Conservation (phyloP, 768 basidiomycete genomes). For the Suillus placidus region DNA sequence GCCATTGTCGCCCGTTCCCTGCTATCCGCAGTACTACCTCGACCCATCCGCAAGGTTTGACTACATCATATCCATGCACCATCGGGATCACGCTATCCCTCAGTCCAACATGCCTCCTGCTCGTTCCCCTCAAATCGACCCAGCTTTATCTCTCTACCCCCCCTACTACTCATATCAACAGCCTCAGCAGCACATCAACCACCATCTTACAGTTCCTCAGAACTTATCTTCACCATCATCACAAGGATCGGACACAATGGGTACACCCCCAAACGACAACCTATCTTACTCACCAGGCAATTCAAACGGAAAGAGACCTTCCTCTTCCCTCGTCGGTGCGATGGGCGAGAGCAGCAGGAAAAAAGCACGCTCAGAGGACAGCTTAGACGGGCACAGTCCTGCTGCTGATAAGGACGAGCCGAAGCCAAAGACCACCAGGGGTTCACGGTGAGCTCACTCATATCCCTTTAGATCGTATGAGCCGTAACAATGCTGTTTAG, state of each 20-base stretch:
- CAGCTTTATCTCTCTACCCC: conserved; percentile 67
- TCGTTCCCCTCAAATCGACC: conserved; percentile 70
- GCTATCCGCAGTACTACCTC: conserved; percentile 25
- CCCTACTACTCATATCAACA: conserved; percentile 62
- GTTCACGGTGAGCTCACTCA: conserved; percentile 64
- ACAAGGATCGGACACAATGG: conserved; percentile 75
- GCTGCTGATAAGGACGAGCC: conserved; percentile 60
- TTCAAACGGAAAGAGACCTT: conserved; percentile 67
- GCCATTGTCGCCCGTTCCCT: conserved; percentile 23
- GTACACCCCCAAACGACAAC: conserved; percentile 70
- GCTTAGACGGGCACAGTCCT: conserved; percentile 50
- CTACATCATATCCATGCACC: conserved; percentile 45
- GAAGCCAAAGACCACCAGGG: conserved; percentile 84
- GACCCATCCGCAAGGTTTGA: conserved; percentile 40
- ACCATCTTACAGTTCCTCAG: conserved; percentile 57
- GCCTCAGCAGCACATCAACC: conserved; percentile 50
- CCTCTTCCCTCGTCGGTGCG: conserved; percentile 47
- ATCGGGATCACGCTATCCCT: conserved; percentile 45
- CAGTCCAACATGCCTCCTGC: conserved; percentile 45
- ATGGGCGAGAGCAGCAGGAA: conserved; percentile 50
- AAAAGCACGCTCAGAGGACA: conserved; percentile 63
- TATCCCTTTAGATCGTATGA: not conserved
- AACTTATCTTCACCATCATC: conserved; percentile 80
- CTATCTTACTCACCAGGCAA: conserved; percentile 54
- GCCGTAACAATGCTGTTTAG: conserved; percentile 42